Evolutionary conservation across 495 filamentous ascomycete species (phyloP).

Genomic region (Daldinia bambusicola): DNA sequence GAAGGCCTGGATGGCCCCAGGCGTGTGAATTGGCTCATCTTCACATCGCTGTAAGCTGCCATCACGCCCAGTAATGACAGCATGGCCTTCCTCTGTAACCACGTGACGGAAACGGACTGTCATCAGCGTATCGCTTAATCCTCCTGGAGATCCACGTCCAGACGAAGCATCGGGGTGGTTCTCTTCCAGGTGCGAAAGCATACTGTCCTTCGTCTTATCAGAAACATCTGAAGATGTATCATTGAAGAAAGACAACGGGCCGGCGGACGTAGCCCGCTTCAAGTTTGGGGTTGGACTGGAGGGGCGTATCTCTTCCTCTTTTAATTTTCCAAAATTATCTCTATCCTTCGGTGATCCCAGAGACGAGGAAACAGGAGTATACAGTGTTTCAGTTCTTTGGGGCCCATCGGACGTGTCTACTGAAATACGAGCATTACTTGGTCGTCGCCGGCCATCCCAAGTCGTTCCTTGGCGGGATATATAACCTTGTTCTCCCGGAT

Average conservation of each 20-base stretch:
- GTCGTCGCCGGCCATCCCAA: constrained; percentile 40
- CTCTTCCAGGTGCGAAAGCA: background rate
- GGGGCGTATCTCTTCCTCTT: constrained; percentile 40
- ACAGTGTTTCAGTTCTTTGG: constrained; percentile 12
- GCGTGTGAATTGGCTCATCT: constrained; percentile 93
- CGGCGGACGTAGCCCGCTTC: constrained; percentile 35
- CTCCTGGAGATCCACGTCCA: constrained; percentile 35
- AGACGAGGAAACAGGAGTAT: constrained; percentile 18
- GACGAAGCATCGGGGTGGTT: constrained; percentile 32
- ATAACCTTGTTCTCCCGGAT: constrained; percentile 47
- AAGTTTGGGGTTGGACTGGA: constrained; percentile 47
- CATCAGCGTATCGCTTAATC: constrained; percentile 55
- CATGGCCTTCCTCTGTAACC: constrained; percentile 82
- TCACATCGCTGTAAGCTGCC: constrained; percentile 81
- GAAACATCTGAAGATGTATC: constrained; percentile 52
- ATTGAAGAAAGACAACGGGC: constrained; percentile 46
- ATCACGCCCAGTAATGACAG: constrained; percentile 82
- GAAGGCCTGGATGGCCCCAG: constrained; percentile 89
- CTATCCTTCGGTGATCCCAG: constrained; percentile 8
- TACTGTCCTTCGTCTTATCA: constrained; percentile 25
- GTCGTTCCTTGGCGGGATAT: constrained; percentile 39
- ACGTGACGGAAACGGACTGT: constrained; percentile 85
- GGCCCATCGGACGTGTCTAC: constrained; percentile 19
- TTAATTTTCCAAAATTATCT: constrained; percentile 3
- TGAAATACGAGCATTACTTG: constrained; percentile 23